phyloP scores from a whole-genome alignment of 768 basidiomycete species.

The Royoungia palumana region DNA sequence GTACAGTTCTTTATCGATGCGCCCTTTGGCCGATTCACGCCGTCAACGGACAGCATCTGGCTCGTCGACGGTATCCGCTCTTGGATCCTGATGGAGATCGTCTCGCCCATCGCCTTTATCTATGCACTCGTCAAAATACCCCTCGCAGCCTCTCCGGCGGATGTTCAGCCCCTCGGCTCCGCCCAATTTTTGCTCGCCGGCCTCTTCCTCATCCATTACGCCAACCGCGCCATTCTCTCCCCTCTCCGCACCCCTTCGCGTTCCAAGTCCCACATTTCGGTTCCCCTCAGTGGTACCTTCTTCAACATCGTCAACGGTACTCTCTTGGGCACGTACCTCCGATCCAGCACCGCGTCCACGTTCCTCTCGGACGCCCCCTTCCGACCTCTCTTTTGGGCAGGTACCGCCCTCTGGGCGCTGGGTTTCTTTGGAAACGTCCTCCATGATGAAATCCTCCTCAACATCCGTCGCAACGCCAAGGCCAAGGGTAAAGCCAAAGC shows the following conservation, averaged over 20 bases:
- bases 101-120: constrained; percentile 56
- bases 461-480: constrained; percentile 67
- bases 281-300: constrained; percentile 48
- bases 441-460: constrained; percentile 88
- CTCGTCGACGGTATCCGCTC: constrained; percentile 56
- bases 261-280: constrained; percentile 67
- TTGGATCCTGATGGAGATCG: constrained; percentile 81
- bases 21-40: constrained; percentile 77
- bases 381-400: constrained; percentile 55
- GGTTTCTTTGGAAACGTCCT: constrained; percentile 79
- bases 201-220: constrained; percentile 73
- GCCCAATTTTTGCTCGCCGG: constrained; percentile 50
- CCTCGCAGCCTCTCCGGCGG: constrained; percentile 36
- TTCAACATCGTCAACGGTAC: constrained; percentile 78
- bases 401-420: constrained; percentile 60
- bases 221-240: constrained; percentile 77
- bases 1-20: constrained; percentile 58
- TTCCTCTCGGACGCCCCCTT: constrained; percentile 36
- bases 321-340: constrained; percentile 67
- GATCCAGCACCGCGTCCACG: constrained; percentile 48
- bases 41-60: constrained; percentile 41
- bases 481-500: constrained; percentile 31
- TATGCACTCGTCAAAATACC: constrained; percentile 48
- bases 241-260: constrained; percentile 79
- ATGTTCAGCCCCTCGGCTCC: constrained; percentile 29